phyloP scores from a whole-genome alignment of 1,284 basidiomycete species.

The Sparassis latifolia region DNA sequence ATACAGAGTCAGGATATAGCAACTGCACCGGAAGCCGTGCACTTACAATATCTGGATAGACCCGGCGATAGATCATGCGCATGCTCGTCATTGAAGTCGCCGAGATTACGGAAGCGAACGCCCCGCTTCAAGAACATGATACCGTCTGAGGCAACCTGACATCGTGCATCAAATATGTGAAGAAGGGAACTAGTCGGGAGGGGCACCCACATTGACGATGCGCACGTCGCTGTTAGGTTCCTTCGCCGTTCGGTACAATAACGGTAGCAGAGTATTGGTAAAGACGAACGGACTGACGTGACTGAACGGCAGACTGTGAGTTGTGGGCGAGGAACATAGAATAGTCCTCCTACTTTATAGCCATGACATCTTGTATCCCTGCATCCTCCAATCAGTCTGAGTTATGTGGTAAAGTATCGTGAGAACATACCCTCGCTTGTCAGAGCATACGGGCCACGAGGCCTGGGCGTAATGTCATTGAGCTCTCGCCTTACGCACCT shows the following conservation, averaged over 20 bases:
- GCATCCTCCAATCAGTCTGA: not conserved
- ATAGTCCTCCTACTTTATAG: constrained; percentile 35
- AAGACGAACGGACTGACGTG: constrained; percentile 41
- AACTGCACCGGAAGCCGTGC: too few relatives aligned
- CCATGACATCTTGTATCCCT: constrained; percentile 34
- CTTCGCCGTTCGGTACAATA: constrained; percentile 39
- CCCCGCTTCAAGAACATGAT: constrained; percentile 14
- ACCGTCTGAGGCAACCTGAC: constrained; percentile 13
- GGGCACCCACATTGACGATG: constrained; percentile 36
- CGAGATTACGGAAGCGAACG: constrained; percentile 29
- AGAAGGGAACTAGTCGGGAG: not conserved
- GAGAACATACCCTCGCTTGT: constrained; percentile 28
- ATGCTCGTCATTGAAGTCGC: constrained; percentile 35
- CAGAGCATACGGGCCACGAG: constrained; percentile 21
- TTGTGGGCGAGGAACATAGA: not conserved
- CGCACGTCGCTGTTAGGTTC: constrained; percentile 42
- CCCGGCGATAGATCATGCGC: constrained; percentile 18
- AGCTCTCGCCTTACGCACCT: constrained; percentile 22
- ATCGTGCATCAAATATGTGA: not conserved
- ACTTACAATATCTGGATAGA: constrained; percentile 33
- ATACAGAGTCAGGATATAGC: not conserved
- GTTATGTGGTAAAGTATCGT: not conserved
- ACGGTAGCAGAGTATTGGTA: constrained; percentile 40
- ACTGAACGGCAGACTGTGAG: constrained; percentile 21
- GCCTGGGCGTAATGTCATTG: constrained; percentile 43